Evolutionary conservation across 345 rosid genomes (phyloP), one percentile per base, ranked within the genome.

Genomic region (Eucalyptus erythrocorys): DNA sequence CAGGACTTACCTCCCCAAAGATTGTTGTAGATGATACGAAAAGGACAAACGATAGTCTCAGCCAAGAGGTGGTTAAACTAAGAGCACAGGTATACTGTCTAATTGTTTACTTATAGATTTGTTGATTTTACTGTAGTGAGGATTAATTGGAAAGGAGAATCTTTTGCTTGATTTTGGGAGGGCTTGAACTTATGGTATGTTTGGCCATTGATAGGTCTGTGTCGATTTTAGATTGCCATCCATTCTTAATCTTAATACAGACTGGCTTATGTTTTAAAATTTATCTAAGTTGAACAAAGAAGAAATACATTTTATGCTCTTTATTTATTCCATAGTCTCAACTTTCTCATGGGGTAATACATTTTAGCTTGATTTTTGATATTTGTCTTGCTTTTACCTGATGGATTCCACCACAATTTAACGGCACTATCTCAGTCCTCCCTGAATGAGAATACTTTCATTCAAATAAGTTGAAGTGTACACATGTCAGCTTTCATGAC

Each of bases 21-120:
- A 86, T 97, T 32, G 87, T 92, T 48, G 94, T 94, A 89, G 97
- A 95, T 95, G 99, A 96, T 92, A 93, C 94, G 85, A 95, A 93
- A 91, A 93, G 94, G 94, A 91, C 96, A 90, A 97, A 93, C 53
- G 99, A 95, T 91, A 91, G 92, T 91, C 96, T 94, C 89, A 92
- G 94, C 94, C 98, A 98, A 94, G 99, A 97, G 93, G 96, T 96
- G 90, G 90, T 93, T 87, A 97, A 93, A 94, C 94, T 98, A 90
- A 93, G 98, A 94, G 94, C 96, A n/a, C 99, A 97, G 96, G 99
- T 94, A 90, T 50, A 55, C 57, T 47, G 49, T 64, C 88, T 89
- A 90, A 86, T 87, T 37, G 47, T 53, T 86, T 57, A 42, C 47
- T 82, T 34, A 40, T 15, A 59, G 51, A 82, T 76, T 76, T 76